A percentile compares a stretch with the other conserved stretches of the same genome.
Conservation (phyloP, 495 filamentous ascomycete genomes). For the Rusavskia elegans region DNA sequence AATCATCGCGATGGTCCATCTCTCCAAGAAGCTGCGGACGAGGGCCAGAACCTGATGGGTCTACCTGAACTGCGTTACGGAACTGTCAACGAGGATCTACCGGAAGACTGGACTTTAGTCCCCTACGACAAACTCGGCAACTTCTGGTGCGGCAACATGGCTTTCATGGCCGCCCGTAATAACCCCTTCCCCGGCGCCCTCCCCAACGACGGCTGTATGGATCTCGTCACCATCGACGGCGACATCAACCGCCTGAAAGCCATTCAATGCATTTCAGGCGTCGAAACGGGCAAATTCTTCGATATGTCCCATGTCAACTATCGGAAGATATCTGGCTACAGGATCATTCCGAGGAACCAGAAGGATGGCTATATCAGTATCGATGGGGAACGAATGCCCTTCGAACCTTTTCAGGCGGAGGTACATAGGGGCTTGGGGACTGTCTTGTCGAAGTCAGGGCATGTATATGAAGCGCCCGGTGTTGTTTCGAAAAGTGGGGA, state of each 20-base stretch:
- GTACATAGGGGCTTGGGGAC: slow-evolving; percentile 75
- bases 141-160: slow-evolving; percentile 89
- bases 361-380: slow-evolving; percentile 77
- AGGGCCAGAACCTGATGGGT: neutral
- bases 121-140: slow-evolving; percentile 67
- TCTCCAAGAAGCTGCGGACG: no score
- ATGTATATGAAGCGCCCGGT: slow-evolving; percentile 57
- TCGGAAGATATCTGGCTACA: slow-evolving; percentile 66
- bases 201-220: slow-evolving; percentile 71
- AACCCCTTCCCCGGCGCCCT: slow-evolving; percentile 82
- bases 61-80: slow-evolving; percentile 67
- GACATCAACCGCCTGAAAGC: slow-evolving; percentile 47
- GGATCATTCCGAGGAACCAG: slow-evolving; percentile 55
- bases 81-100: slow-evolving; percentile 59
- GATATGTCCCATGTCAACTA: slow-evolving; percentile 63
- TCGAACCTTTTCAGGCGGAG: slow-evolving; percentile 80
- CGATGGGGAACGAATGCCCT: slow-evolving; percentile 78
- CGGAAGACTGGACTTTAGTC: slow-evolving; percentile 54
- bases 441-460: slow-evolving; percentile 54
- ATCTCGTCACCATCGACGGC: slow-evolving; percentile 68
- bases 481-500: slow-evolving; percentile 12
- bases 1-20: slow-evolving; percentile 5
- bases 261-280: slow-evolving; percentile 48
- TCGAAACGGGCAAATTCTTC: slow-evolving; percentile 57
- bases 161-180: slow-evolving; percentile 70